A percentile compares a stretch with the other conserved stretches of the same genome.
Conservation (phyloP, 805 yeast species). For the Metschnikowia gelsemii region DNA sequence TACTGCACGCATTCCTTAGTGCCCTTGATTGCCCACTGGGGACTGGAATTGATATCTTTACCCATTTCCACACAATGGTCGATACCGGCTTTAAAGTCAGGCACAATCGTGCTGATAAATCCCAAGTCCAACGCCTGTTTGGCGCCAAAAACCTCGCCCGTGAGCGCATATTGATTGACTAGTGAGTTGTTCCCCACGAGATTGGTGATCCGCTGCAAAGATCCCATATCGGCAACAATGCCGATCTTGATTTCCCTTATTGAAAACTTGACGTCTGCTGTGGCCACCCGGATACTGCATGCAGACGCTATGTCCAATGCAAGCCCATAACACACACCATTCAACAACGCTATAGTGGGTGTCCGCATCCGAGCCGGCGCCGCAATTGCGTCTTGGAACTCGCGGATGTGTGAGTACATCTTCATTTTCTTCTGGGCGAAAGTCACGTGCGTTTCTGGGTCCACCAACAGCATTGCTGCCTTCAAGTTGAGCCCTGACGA, state of each 20-base stretch:
- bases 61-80: conserved; percentile 53
- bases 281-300: conserved; percentile 55
- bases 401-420: conserved; percentile 43
- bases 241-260: conserved; percentile 74
- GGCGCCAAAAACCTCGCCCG: conserved; percentile 56
- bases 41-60: conserved; percentile 41
- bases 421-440: conserved; percentile 24
- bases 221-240: conserved; percentile 76
- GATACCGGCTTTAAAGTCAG: conserved; percentile 49
- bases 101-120: conserved; percentile 46
- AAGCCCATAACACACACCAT: conserved; percentile 65
- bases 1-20: conserved; percentile 55
- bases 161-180: conserved; percentile 58
- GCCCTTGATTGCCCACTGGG: conserved; percentile 63
- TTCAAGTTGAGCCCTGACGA: conserved; percentile 66
- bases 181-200: conserved; percentile 55
- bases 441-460: conserved; percentile 11
- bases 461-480: conserved; percentile 19
- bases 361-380: conserved; percentile 48
- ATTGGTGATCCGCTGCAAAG: conserved; percentile 63
- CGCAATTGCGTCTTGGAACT: conserved; percentile 58
- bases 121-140: conserved; percentile 60
- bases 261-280: conserved; percentile 51
- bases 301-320: conserved; percentile 67
- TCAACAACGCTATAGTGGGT: conserved; percentile 66